Base-by-base conservation (phyloP, 352 stramenopile genomes). In the Nothophytophthora sp. region DNA sequence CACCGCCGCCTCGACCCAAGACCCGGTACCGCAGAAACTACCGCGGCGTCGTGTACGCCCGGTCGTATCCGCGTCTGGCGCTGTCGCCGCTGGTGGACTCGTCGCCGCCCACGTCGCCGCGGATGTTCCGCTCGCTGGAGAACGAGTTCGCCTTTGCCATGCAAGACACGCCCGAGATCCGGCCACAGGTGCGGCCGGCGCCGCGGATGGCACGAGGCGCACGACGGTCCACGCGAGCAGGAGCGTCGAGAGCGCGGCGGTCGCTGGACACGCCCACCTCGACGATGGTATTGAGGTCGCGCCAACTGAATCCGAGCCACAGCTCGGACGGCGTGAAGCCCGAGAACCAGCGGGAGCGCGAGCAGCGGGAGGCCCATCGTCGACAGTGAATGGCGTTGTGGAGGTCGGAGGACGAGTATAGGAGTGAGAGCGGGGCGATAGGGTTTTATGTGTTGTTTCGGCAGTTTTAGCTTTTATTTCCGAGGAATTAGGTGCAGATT, bases 121-220 rank as follows among this genome's bases (percentile, higher is more conserved):
- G 67, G 8, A 75, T 89, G 19, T 89, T 87, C 43, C 70, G 78
- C 12, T 89, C 78, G 19, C 62, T 89, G 13, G 78, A 76, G 23
- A 71, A 75, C 22, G 78, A 89, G 47, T 89, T 89, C 37, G 76
- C 70, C 16, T 68, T 70, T 11, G 78, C 73, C 4, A 79, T 81
- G 42, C 70, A 84, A 25, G 70, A 87, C 38, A 80, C 76, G 15
- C 75, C 72, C 10, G 67, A 79, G 52, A 71, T 70, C 24, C 58
- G 65, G 5, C 63, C 66, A 5, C 58, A 63, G 13, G 57, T 86
- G 12, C 74, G 70, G 4, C 62, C 74, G 9, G 74, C 72, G 39
- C 77, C 77, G 5, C 48, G 53, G 12, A 86, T 86, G 63, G 71
- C 74, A 12, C 57, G 77, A 20, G 67, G 70, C 0, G 66, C 71